These are phyloP conservation scores for Aureobasidium zeae DNA, from an alignment of 2,329 filamentous ascomycete species.

Conservation along the genomic window DNA sequence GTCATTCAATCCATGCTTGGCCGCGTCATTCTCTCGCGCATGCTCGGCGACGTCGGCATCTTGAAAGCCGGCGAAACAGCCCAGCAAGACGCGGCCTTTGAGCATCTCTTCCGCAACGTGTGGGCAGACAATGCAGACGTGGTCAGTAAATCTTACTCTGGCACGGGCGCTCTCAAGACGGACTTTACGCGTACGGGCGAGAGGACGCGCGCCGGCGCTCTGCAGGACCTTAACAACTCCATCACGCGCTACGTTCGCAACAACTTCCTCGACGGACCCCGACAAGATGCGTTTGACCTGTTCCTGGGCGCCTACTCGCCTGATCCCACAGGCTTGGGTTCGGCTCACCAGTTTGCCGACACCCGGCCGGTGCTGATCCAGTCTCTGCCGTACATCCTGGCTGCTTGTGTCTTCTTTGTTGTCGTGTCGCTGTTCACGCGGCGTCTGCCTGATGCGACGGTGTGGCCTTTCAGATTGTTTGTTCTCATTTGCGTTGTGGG, in stretches of 20 bases:
- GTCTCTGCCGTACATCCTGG: constrained; percentile 83
- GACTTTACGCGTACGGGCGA: constrained; percentile 92
- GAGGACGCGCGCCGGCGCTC: constrained; percentile 72
- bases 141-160: constrained; percentile 85
- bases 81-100: constrained; percentile 71
- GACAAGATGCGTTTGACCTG: constrained; percentile 91
- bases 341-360: constrained; percentile 70
- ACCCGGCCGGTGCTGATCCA: constrained; percentile 79
- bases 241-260: constrained; percentile 83
- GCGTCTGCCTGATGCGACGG: constrained; percentile 59
- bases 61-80: constrained; percentile 68
- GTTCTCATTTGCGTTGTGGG: constrained; percentile 67
- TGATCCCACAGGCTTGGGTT: constrained; percentile 59
- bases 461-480: constrained; percentile 76
- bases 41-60: constrained; percentile 76
- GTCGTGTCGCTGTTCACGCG: constrained; percentile 65
- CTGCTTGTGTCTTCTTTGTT: constrained; percentile 76
- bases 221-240: constrained; percentile 82
- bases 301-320: constrained; percentile 84
- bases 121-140: constrained; percentile 99
- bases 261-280: constrained; percentile 88
- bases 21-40: constrained; percentile 77
- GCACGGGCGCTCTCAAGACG: constrained; percentile 94
- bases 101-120: constrained; percentile 86
- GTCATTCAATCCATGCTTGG: constrained; percentile 97